A percentile compares a stretch with the other conserved stretches of the same genome.
Conservation (phyloP, 768 basidiomycete species). For the Bullera alba region DNA sequence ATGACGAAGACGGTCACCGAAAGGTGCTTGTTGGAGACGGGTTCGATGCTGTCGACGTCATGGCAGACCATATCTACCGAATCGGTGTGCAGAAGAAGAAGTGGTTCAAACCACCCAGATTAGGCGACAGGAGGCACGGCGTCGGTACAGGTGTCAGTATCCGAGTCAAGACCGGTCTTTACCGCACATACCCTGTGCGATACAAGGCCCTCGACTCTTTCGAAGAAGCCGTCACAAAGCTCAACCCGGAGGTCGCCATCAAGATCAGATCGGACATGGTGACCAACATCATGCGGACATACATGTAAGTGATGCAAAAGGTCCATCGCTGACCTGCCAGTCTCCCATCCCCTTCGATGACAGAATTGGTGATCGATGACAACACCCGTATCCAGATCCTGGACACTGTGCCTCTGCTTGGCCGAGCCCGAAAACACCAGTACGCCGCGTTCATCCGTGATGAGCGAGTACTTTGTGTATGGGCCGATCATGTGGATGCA, state of each 20-base stretch:
- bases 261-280: not conserved
- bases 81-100: slow-evolving; percentile 36
- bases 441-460: slow-evolving; percentile 81
- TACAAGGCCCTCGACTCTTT: slow-evolving; percentile 73
- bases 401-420: slow-evolving; percentile 68
- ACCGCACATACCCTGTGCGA: slow-evolving; percentile 76
- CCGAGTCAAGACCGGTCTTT: slow-evolving; percentile 34
- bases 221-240: slow-evolving; percentile 63
- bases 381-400: slow-evolving; percentile 81
- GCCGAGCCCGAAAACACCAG: slow-evolving; percentile 78
- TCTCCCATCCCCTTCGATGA: slow-evolving; percentile 25
- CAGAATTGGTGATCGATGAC: slow-evolving; percentile 53
- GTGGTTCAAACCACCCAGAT: slow-evolving; percentile 36
- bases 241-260: slow-evolving; percentile 66
- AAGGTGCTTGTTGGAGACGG: slow-evolving; percentile 36
- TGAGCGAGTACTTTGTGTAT: slow-evolving; percentile 75
- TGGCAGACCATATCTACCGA: slow-evolving; percentile 41
- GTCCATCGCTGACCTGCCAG: not conserved
- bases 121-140: slow-evolving; percentile 18
- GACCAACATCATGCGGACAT: slow-evolving; percentile 7
- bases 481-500: slow-evolving; percentile 70
- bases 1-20: slow-evolving; percentile 7
- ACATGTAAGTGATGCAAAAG: slow-evolving; percentile 8
- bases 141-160: slow-evolving; percentile 35
- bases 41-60: slow-evolving; percentile 40